Evolutionary conservation across 805 yeast species (phyloP), one percentile per base, ranked within the genome.

Genomic region (Wickerhamiella hasegawae): DNA sequence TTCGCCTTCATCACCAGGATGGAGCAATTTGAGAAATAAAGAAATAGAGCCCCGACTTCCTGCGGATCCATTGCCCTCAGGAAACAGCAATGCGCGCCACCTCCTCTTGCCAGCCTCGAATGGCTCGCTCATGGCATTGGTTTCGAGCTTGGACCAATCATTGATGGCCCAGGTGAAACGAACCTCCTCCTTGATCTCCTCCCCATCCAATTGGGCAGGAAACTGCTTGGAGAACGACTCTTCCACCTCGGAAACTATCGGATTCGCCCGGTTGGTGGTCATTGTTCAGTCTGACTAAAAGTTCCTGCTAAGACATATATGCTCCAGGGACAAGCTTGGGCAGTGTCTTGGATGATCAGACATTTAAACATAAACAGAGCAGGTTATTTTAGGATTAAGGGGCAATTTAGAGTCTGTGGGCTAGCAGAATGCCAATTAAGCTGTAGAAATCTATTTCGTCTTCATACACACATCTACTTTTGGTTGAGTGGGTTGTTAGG

Each of bases 21-120:
- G 27, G 12, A 35, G 33, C 23, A 29, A n/a, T 46, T 83, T 94
- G 42, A 90, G 59, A 53, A 83, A 90, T 18, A 83, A 55, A 0
- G 95, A 82, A 5, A 82, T 54, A 38, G 65, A 60, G 40, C 46
- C 45, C 22, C 40, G 33, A 15, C 37, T 22, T 15, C 37, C 29
- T 33, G 64, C 64, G 34, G 69, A 62, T 32, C 68, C 63, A 46
- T 76, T 78, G 2, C 92, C 90, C 33, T 67, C 68, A 0, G 94
- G 94, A 52, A 84, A 81, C 24, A 87, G 52, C 28, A 87, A 59
- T 3, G 84, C 51, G 45, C 73, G 72, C 60, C 60, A 43, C 46
- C 43, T 38, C 36, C 40, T 48, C 32, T 51, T 53, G 17, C 55
- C 52, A 33, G 50, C 37, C 39, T 46, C 45, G 48, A 50, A 45